Conservation (phyloP, 495 filamentous ascomycete genomes). For the Aspergillus hancockii region DNA sequence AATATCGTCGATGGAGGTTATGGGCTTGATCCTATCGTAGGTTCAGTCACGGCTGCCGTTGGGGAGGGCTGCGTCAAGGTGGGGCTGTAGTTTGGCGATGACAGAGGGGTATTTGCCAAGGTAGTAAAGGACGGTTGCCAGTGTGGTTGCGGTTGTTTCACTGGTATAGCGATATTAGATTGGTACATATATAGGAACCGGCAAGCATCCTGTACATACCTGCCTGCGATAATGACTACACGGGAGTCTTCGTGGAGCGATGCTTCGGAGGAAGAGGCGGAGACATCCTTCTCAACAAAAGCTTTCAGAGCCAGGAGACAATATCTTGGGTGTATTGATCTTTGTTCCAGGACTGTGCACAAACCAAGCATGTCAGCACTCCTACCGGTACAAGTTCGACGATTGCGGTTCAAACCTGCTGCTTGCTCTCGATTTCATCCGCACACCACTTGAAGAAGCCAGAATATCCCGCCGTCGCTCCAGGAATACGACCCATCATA, state of each 20-base stretch:
- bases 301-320: conserved; percentile 6
- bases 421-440: conserved; percentile 8
- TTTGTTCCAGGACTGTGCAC: conserved; percentile 1
- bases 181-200: neutral
- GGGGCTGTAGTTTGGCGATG: conserved; percentile 13
- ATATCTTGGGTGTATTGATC: conserved; percentile 17
- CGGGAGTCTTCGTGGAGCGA: conserved; percentile 1
- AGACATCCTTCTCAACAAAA: conserved; percentile 9
- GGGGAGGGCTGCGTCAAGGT: conserved; percentile 1
- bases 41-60: conserved; percentile 15
- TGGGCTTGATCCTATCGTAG: conserved; percentile 24
- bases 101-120: conserved; percentile 22
- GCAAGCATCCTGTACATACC: conserved; percentile 1
- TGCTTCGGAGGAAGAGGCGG: conserved; percentile 9
- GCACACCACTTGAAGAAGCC: conserved; percentile 14
- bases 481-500: conserved; percentile 16
- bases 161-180: neutral
- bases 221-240: conserved; percentile 23
- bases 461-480: neutral
- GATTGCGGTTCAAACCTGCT: conserved; percentile 1
- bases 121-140: conserved; percentile 32
- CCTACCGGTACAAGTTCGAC: neutral
- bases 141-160: conserved; percentile 33
- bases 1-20: conserved; percentile 42
- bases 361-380: neutral